A percentile compares a stretch with the other conserved stretches of the same genome.
These are phyloP conservation scores for Neurospora sp. DNA, from an alignment of 495 filamentous ascomycete species.

Conservation along the genomic window DNA sequence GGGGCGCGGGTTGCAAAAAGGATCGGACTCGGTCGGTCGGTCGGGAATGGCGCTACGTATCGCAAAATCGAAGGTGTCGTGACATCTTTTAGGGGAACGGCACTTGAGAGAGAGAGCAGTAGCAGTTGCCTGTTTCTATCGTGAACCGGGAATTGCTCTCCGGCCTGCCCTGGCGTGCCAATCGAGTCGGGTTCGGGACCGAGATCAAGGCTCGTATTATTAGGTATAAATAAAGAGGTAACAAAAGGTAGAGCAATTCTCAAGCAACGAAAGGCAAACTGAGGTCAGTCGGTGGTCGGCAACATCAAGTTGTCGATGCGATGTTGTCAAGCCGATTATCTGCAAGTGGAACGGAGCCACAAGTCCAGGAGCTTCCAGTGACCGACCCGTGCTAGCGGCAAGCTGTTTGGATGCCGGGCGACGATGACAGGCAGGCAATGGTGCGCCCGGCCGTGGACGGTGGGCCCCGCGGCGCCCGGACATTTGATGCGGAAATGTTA, in stretches of 20 bases:
- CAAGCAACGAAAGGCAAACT: not conserved
- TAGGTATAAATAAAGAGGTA: not conserved
- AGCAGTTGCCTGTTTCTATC: not conserved
- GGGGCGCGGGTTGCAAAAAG: not conserved
- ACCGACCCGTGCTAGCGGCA: not conserved
- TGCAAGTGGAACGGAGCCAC: not conserved
- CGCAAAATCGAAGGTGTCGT: not conserved
- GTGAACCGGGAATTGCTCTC: not conserved
- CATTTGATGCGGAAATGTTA: not conserved
- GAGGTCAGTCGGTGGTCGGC: not conserved
- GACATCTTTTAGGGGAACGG: not conserved
- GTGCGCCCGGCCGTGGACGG: not conserved
- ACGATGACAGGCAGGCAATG: not conserved
- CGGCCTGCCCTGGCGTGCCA: not conserved
- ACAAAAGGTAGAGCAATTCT: not conserved
- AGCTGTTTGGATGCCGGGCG: not conserved
- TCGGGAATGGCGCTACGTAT: not conserved
- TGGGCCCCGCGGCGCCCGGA: not conserved
- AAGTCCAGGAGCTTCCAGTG: not conserved
- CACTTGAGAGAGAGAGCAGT: not conserved
- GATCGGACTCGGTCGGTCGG: not conserved
- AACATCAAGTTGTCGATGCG: not conserved
- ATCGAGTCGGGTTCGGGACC: not conserved
- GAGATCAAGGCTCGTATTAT: not conserved
- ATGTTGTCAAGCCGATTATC: not conserved